Base-by-base conservation (phyloP, 441 rosid genomes). In the Kokia cookei region DNA sequence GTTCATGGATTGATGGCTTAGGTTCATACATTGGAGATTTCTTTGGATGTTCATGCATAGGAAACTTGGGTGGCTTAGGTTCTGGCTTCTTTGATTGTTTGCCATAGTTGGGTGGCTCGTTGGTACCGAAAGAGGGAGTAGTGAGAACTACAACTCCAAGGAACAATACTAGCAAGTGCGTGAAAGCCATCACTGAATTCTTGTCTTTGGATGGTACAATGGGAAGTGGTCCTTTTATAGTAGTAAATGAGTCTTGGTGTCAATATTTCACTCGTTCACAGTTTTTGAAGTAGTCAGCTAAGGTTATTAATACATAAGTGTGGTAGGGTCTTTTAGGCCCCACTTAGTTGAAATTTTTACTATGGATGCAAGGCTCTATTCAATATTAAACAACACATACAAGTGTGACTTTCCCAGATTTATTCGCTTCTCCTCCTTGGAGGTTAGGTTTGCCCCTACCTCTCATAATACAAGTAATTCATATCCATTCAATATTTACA, bases 121-220 rank as follows among this genome's bases (percentile, higher is more conserved):
- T 40, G 8, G 32, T 22, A 14, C 67, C 74, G 5, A 73, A 43
- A 14, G 77, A 68, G 7, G 77, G 66, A 63, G 80, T 43, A 60
- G 77, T 17, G 42, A 63, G 67, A 74, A 43, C 75, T 65, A 48
- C 72, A 9, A 62, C 77, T 22, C 65, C 77, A 14, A 77, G 26
- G 32, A 77, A 27, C 74, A 77, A 45, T 9, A 19, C 15, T 22
- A 70, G 60, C 55, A 62, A 69, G 67, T 69, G 7, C 14, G 32
- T 10, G 8, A 47, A 50, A 45, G 54, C 48, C 81, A 74, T 78
- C 29, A 22, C 45, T 11, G 22, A 27, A 26, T 11, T 66, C 7
- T 48, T 43, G 71, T 26, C 35, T 61, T 64, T 17, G 15, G 66
- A 54, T 62, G 54, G 47, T 45, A 54, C 13, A 45, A 48, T 0